A percentile compares a stretch with the other conserved stretches of the same genome.
phyloP scores from a whole-genome alignment of 2,329 filamentous ascomycete genomes.

The Coleophoma crateriformis region DNA sequence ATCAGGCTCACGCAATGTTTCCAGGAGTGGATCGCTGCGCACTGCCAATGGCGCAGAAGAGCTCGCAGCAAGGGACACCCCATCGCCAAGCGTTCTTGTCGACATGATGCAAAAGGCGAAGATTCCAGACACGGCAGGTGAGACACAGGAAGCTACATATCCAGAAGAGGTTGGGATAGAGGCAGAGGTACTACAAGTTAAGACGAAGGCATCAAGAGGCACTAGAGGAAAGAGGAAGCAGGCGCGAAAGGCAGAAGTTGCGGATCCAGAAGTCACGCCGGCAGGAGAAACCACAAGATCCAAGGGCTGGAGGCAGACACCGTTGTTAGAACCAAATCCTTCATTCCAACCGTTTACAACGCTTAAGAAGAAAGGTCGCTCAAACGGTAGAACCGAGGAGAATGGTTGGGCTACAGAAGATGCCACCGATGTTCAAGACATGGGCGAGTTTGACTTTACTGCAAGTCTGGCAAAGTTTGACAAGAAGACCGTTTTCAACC shows the following conservation, averaged over 20 bases:
- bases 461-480: constrained; percentile 90
- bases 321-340: constrained; percentile 55
- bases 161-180: constrained; percentile 19
- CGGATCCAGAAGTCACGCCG: constrained; percentile 34
- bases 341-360: constrained; percentile 59
- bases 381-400: constrained; percentile 40
- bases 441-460: constrained; percentile 93
- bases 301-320: constrained; percentile 64
- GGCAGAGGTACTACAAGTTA: constrained; percentile 11
- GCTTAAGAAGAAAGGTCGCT: constrained; percentile 46
- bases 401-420: constrained; percentile 96
- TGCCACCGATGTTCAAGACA: constrained; percentile 86
- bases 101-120: constrained; percentile 38
- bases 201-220: constrained; percentile 18
- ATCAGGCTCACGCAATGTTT: constrained; percentile 27
- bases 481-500: constrained; percentile 84
- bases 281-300: constrained; percentile 41
- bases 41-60: constrained; percentile 16
- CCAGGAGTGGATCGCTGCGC: constrained; percentile 15
- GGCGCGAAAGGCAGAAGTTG: constrained; percentile 30
- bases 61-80: constrained; percentile 15
- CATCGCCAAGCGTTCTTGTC: constrained; percentile 32
- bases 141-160: constrained; percentile 9
- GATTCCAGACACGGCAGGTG: constrained; percentile 20
- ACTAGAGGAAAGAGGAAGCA: constrained; percentile 38